Evolutionary conservation across 2,329 filamentous ascomycete species (phyloP), one percentile per base, ranked within the genome.

Genomic region (Ramularia endophylla): DNA sequence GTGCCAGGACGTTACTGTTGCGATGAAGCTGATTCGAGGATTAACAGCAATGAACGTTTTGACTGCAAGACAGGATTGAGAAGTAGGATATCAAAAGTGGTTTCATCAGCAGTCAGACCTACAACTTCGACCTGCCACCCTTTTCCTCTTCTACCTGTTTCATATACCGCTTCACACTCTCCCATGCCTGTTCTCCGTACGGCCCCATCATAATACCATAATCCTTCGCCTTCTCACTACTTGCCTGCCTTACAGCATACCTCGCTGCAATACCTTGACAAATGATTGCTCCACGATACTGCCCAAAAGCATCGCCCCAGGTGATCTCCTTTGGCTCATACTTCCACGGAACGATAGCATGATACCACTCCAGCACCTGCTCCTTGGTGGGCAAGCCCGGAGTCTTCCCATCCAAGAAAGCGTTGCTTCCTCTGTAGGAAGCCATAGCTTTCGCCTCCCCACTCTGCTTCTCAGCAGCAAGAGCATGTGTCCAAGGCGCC

Each of bases 261-360:
- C 92, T 72, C 36, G 92, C 92, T 36, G 89, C 89, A 61, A 98
- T 97, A 3, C 92, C 92, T 70, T 98, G 92, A 81, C 72, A 78
- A 59, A 82, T 81, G 29, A 82, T 70, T 17, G 73, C 70, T 25
- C 69, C 72, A 36, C 79, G 67, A 57, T 80, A 80, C 17, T 74
- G 68, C 37, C 72, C 73, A 61, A 83, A 83, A 1, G 78, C 76
- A 56, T 79, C 74, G 3, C 78, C 78, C 80, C 80, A 84, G 5
- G 70, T 71, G 40, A 82, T 67, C 36, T 76, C 78, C 15, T 71
- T 64, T 1, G 65, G 67, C 0, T 83, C 79, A 27, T 58, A 53
- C 62, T 88, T 75, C 75, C 85, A 94, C 12, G 83, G 84, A 2
- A 82, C 78, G 3, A 77, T 72, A 47, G 80, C 73, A 7, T 68